Base-by-base conservation (phyloP, 2,329 filamentous ascomycete genomes). In the Didymosphaeria variabile region DNA sequence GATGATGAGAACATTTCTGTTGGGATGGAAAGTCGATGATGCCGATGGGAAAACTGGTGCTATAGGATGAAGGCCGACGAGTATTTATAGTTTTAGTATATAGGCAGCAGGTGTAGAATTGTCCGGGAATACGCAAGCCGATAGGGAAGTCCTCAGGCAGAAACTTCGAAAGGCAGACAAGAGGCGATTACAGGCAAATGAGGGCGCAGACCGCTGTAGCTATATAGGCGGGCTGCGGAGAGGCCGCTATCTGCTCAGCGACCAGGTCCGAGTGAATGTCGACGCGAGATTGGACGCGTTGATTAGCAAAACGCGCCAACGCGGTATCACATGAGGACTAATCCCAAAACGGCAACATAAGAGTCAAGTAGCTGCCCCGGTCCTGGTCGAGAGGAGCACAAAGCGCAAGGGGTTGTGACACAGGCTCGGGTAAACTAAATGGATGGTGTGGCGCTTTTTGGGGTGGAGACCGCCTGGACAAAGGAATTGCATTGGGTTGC, bases 271-370 rank as follows among this genome's bases (percentile, higher is more conserved):
- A 29, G 67, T 67, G 65, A 71, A 70, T 60, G 61, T 52, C 56
- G 63, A 73, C 71, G 70, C 70, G 46, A 40, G 72, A 74, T 78
- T 77, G 76, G 74, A 77, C 76, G 69, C 72, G 74, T 71, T 55
- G 58, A 67, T 26, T 32, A 61, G 55, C 55, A 57, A 57, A 68
- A 76, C 72, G 62, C 71, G 72, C 60, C 50, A 67, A 68, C 76
- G 68, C 77, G 76, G 66, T 72, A 76, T 79, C 77, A 79, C 75
- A 73, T 78, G 74, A 51, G 57, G 55, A 46, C 60, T 68, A 73
- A 62, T 57, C 63, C 67, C 21, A 5, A 60, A 66, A 62, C 45
- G 58, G 66, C 60, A 44, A 46, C 23, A 55, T 65, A 72, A 73
- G 66, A 73, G 70, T 74, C 70, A 74, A 62, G 62, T 52, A 46